Base-by-base conservation (phyloP, 768 basidiomycete species). In the Amyloporia xantha region DNA sequence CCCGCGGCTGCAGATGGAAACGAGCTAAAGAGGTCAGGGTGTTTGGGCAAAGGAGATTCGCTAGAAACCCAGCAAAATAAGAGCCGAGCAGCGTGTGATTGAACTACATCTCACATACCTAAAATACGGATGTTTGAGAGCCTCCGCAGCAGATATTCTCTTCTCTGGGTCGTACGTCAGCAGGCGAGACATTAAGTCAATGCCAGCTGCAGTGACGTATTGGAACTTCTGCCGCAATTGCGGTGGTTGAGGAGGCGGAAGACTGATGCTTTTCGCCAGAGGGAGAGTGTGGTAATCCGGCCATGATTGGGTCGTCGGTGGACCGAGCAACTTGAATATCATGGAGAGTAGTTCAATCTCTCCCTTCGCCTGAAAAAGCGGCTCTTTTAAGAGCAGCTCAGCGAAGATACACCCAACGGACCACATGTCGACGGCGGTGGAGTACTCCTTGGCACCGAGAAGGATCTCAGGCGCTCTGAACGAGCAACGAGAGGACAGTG, bases 351-450 rank as follows among this genome's bases (percentile, higher is more conserved):
- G 82, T 61, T 99, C 95, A 12, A 95, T 72, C 64, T 99, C 96
- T 33, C 84, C 84, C 61, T 94, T 86, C n/a, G 94, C 93, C 68
- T 94, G 95, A 64, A 98, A 92, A n/a, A 98, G 73, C 2, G 96
- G 92, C 65, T 96, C 92, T 55, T 93, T 93, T 57, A 95, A 74
- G 59, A 99, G 80, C 41, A 99, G 73, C 65, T 99, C 96, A 12
- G 90, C 94, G 60, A 98, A 97, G 56, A 99, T 97, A 72, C 96
- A 99, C 6, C 96, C 96, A 9, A 96, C 91, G 42, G 91, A 95
- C 96, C 96, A 99, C 79, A 98, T 82, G 65, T 99, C 96, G 49
- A 99, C 81, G 0, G 94, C 86, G 17, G 95, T 99, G 12, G 91
- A 88, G 66, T 99, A 99, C 28, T 85, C 89, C 50, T 82, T 88